Base-by-base conservation (phyloP, 305 asterid genomes). In the Plantago rigida region DNA sequence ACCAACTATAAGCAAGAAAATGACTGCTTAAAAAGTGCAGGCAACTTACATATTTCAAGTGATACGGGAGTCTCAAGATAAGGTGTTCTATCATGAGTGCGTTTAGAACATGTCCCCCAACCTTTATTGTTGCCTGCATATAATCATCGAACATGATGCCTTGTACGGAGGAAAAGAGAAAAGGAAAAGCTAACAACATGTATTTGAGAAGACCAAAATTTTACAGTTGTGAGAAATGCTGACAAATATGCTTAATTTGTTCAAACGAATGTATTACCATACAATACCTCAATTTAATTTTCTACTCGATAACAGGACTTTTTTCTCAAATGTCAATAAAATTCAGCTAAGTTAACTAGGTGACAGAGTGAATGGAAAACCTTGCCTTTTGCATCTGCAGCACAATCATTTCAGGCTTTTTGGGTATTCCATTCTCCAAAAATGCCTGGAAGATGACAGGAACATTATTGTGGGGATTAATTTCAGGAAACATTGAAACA, bases 31-130 rank as follows among this genome's bases (percentile, higher is more conserved):
- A 0, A 19, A 22, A 9, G 6, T 22, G 14, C 4, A 15, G 0
- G 50, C 24, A 44, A 61, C 88, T 80, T 74, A 87, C 97, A 60
- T 79, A 74, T 78, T 85, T 84, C 44, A 85, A 75, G 81, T 85
- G 95, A 73, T 87, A 79, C 0, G 95, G 97, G 45, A 89, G 84
- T 79, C 97, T 81, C 82, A 89, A 76, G 78, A 89, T 83, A 63
- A 87, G 86, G 78, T 89, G 95, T 78, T 89, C 97, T 29, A 89
- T 89, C 58, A 85, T 83, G 14, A 87, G 69, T 52, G 94, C 88
- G 48, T 82, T 89, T 51, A 89, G 72, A 39, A 71, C 62, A 42
- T 81, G 81, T 2, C 94, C 97, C 22, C 95, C 97, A 5, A 87
- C 93, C 45, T 59, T 84, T 60, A 89, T 71, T 3, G 84, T 83